Evolutionary conservation across 192 early-diverging fungal species (phyloP).

Genomic region (Linnemannia exigua): DNA sequence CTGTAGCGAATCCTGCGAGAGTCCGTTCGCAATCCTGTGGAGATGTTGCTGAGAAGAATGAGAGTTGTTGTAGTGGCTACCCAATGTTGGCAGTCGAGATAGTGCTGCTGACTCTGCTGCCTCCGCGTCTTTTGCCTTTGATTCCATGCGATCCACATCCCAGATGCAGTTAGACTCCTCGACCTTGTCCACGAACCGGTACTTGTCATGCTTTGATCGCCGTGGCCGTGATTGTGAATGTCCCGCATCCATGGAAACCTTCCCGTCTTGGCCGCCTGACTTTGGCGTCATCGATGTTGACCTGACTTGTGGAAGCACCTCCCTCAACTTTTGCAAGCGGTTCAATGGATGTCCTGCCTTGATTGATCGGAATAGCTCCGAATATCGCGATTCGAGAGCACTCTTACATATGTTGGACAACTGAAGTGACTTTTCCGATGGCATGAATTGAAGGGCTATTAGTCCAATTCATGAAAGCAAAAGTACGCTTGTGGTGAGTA

Average conservation of each 20-base stretch:
- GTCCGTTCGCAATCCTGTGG: background rate
- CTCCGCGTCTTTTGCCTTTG: constrained; percentile 7
- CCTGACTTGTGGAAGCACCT: constrained; percentile 37
- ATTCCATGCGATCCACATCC: constrained; percentile 53
- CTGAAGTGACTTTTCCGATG: constrained; percentile 46
- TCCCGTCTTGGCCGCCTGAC: constrained; percentile 11
- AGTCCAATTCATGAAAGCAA: background rate
- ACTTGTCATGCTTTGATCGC: constrained; percentile 33
- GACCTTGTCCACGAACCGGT: constrained; percentile 52
- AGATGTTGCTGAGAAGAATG: constrained; percentile 29
- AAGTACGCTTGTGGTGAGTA: background rate
- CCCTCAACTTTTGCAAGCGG: constrained; percentile 25
- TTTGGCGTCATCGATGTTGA: constrained; percentile 12
- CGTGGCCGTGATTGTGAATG: constrained; percentile 14
- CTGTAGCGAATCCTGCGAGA: background rate
- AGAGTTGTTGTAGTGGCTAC: background rate
- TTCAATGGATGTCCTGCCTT: constrained; percentile 38
- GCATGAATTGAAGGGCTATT: constrained; percentile 35
- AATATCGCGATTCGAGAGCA: constrained; percentile 31
- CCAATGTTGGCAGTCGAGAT: background rate
- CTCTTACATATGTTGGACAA: constrained; percentile 44
- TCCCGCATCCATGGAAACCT: constrained; percentile 24
- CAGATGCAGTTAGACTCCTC: constrained; percentile 54
- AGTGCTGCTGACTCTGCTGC: constrained; percentile 14
- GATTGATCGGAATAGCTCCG: constrained; percentile 43